Base-by-base conservation (phyloP, 371 early-diverging fungal species). In the Syncephalis plumigaleata region DNA sequence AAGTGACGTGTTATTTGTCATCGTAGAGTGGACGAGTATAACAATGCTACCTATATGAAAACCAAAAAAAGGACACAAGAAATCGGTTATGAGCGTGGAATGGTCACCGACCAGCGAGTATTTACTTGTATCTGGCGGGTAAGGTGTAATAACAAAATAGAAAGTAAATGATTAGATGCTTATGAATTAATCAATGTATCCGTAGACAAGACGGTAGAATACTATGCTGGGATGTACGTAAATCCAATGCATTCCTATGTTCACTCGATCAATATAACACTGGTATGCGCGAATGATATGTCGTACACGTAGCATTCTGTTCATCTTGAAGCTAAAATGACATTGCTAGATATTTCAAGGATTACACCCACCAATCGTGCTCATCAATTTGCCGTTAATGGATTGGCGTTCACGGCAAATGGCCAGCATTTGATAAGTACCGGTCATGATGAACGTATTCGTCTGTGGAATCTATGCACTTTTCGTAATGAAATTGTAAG, bases 51-150 rank as follows among this genome's bases (percentile, higher is more conserved):
- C 31, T 11, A 4, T 31, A 31, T 31, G 4, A 31, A 31, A 7
- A 31, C 11, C 4, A 7, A 4, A 31, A 7, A 31, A 31, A 31
- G 88, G 86, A 21, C 91, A 91, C 53, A 60, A 58, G 24, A 72
- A 78, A n/a, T 70, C 75, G 0, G 74, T 82, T 2, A 53, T 77
- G 39, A 64, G 74, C 1, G 70, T 84, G 13, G 67, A 71, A 18
- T 94, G 92, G 92, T 90, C 90, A 7, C 82, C 84, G 2, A 58
- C 67, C 27, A 68, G 78, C 45, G 85, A 87, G 51, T 76, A 63
- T 56, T 51, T 78, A 15, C 66, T 94, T 17, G 90, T 81, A 16
- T 80, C 89, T 20, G 86, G 85, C 54, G 78, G 89, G 79, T 81
- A 61, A 53, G 42, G 21, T 39, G 23, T 11, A 9, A 37, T n/a